Base-by-base conservation (phyloP, 768 basidiomycete species). In the Pisolithus tinctorius region DNA sequence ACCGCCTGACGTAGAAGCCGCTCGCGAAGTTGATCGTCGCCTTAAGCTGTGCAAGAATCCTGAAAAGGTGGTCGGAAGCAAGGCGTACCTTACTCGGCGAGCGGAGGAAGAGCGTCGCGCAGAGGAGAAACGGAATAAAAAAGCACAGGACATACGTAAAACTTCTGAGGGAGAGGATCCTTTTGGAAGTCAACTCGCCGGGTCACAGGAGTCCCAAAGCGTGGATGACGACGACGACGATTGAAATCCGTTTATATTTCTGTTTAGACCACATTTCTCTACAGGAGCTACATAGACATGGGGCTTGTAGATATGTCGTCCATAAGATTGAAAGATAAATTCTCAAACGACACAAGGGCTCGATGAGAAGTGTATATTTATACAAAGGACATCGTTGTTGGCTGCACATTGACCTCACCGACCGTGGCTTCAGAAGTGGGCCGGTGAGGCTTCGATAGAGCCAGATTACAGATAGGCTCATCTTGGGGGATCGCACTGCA, bases 41-140 rank as follows among this genome's bases (percentile, higher is more conserved):
- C 72, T 99, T 43, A 85, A 82, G 61, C 62, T 86, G 36, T 97
- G 95, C 74, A 90, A 93, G 65, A 98, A 99, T 61, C 96, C 96
- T 4, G 93, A 95, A 68, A 96, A 94, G 67, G 84, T 95, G 5
- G 82, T 84, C 11, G 93, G 93, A n/a, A 95, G 84, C 55, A 84
- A 81, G 54, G 86, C 89, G 3, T 93, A 86, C 65, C 65, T 84
- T 25, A 79, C 80, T 20, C 83, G 82, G 63, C 83, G 81, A 57
- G 80, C 75, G n/a, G 84, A 82, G 58, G 82, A 83, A 51, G 88
- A 89, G 59, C 79, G 72, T 49, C 78, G 76, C 60, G 84, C 83
- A 2, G 81, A 81, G 55, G 80, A 78, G 53, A 92, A 88, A 65
- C 74, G 89, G 50, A 76, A 66, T 41, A 79, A 77, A 59, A 87